Base-by-base conservation (phyloP, 2,329 filamentous ascomycete genomes). In the Blumeria hordei region DNA sequence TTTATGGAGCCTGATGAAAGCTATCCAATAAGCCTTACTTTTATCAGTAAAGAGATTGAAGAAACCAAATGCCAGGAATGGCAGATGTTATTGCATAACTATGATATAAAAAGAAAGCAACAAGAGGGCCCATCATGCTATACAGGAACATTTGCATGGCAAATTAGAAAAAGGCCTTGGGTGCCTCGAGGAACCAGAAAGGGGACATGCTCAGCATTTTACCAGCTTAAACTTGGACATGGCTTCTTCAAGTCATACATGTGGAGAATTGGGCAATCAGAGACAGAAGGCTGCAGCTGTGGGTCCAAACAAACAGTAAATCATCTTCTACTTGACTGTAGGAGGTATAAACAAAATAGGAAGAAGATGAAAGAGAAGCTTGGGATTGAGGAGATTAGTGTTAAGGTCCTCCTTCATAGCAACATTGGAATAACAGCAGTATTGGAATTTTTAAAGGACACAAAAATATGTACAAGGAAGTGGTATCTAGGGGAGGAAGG, bases 81-180 rank as follows among this genome's bases (percentile, higher is more conserved):
- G 44, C 18, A 47, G 14, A 47, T 6, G 6, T 18, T 45, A 16
- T 18, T 16, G 21, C 2, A 28, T 28, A 28, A 28, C 4, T 28
- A 28, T 28, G 21, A 28, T 28, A 28, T 28, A 28, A 28, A 28
- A 28, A 4, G 21, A 28, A 2, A 28, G 21, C 21, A 28, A 28
- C 21, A 28, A 28, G 21, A 28, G 21, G 21, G 21, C 21, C 33
- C 44, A 21, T 47, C 69, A 78, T 0, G 73, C 76, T 56, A 64
- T 76, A 57, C 71, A 78, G 60, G 74, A 77, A 62, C 72, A 69
- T 57, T 78, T 79, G 37, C 76, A 76, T 0, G 75, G 74, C 0
- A 68, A 14, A 21, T 47, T 10, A 47, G 16, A 28, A 47, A 8
- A 47, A 47, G 14, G 16, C 44, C 16, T 1, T 28, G 8, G 18